phyloP scores from a whole-genome alignment of 352 stramenopile species.

The Globisporangium parvum region DNA sequence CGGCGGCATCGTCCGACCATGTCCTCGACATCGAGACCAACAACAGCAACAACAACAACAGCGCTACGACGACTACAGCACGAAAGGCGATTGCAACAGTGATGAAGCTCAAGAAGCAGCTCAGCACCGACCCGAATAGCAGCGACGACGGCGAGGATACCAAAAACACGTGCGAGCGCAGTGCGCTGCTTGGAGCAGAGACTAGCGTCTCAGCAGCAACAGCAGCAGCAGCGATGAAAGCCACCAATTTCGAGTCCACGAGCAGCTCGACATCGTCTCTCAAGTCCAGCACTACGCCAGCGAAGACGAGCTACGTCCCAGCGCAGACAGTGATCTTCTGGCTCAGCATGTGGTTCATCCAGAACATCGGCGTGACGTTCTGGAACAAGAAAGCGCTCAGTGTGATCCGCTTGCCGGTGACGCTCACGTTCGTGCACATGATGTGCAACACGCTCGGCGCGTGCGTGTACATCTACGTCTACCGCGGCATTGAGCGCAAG shows the following conservation, averaged over 20 bases:
- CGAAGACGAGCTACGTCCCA: slow-evolving; percentile 66
- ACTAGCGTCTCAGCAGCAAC: background rate
- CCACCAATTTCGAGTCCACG: slow-evolving; percentile 18
- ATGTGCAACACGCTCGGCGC: slow-evolving; percentile 88
- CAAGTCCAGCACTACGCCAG: slow-evolving; percentile 38
- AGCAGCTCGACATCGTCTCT: slow-evolving; percentile 50
- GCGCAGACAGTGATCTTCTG: slow-evolving; percentile 67
- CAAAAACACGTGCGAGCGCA: too few species aligned
- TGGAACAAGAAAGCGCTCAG: slow-evolving; percentile 93
- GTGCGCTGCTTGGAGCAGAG: too few species aligned
- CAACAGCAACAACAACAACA: background rate
- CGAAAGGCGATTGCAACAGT: background rate
- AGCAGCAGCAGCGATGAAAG: slow-evolving; percentile 19
- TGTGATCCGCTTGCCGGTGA: slow-evolving; percentile 58
- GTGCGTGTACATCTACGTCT: slow-evolving; percentile 70
- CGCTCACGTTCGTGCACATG: slow-evolving; percentile 93
- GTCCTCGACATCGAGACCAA: slow-evolving; percentile 1
- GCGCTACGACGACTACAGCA: too few species aligned
- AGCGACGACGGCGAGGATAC: background rate
- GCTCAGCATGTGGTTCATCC: slow-evolving; percentile 83
- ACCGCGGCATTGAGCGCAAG: slow-evolving; percentile 62
- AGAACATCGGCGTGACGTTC: slow-evolving; percentile 93
- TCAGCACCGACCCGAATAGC: background rate
- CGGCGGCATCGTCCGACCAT: background rate
- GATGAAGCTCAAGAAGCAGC: slow-evolving; percentile 5